Conservation (phyloP, 768 basidiomycete genomes). For the Lyophyllum semitale region DNA sequence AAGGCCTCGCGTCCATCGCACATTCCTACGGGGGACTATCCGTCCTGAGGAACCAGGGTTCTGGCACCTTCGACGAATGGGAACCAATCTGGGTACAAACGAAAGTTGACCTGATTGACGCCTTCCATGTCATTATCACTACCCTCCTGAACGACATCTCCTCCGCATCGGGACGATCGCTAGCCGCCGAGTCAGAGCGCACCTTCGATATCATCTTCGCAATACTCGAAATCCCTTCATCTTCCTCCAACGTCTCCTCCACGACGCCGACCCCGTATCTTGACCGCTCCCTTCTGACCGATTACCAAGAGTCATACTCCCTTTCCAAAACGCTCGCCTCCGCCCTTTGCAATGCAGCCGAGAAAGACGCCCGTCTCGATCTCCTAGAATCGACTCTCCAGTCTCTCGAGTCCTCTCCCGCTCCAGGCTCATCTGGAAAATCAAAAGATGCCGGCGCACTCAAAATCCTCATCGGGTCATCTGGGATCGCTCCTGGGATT, state of each 20-base stretch:
- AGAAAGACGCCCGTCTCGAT: constrained; percentile 61
- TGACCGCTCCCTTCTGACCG: constrained; percentile 64
- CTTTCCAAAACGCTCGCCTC: constrained; percentile 51
- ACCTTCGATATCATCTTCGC: constrained; percentile 61
- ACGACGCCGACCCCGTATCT: constrained; percentile 55
- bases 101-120: constrained; percentile 71
- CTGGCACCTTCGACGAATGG: constrained; percentile 59
- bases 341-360: constrained; percentile 43
- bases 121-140: constrained; percentile 61
- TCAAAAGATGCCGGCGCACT: constrained; percentile 55
- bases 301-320: constrained; percentile 72
- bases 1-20: constrained; percentile 55
- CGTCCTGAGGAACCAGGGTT: constrained; percentile 25
- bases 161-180: constrained; percentile 38
- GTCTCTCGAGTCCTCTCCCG: constrained; percentile 32
- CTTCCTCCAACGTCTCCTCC: constrained; percentile 27
- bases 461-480: constrained; percentile 64
- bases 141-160: constrained; percentile 52
- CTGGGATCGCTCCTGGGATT: constrained; percentile 45
- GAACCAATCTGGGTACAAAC: constrained; percentile 70
- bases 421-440: background rate
- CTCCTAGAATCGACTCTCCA: constrained; percentile 54
- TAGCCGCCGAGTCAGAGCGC: constrained; percentile 51
- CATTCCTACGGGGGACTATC: constrained; percentile 62
- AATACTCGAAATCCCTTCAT: constrained; percentile 49